Percentiles rank a stretch among this genome's conserved stretches.
These are phyloP conservation scores for Geotrichum siamense DNA, from an alignment of 1,139 yeast genomes.

Conservation along the genomic window DNA sequence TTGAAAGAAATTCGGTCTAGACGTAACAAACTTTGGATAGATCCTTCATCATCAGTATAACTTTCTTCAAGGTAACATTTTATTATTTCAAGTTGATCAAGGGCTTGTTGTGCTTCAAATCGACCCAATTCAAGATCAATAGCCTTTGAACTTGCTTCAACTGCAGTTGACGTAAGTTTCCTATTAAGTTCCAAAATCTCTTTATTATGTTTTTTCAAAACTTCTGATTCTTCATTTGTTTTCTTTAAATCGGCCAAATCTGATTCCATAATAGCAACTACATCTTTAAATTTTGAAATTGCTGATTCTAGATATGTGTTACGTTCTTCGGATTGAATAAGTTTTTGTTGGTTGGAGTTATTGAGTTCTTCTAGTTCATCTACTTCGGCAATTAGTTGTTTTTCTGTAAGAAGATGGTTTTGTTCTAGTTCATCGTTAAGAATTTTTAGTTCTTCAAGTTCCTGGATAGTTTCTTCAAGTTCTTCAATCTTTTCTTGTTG, in stretches of 20 bases:
- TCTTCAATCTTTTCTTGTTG: conserved; percentile 38
- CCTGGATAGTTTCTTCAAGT: conserved; percentile 43
- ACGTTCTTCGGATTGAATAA: conserved; percentile 35
- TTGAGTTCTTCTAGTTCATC: conserved; percentile 33
- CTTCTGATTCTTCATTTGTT: conserved; percentile 21
- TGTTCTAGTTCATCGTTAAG: conserved; percentile 60
- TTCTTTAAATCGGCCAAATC: conserved; percentile 28
- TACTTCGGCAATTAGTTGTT: conserved; percentile 46
- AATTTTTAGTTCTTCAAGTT: conserved; percentile 53
- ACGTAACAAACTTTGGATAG: conserved; percentile 22
- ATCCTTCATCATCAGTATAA: conserved; percentile 22
- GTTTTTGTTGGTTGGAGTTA: conserved; percentile 29
- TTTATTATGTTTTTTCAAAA: conserved; percentile 21
- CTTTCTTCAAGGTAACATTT: conserved; percentile 24
- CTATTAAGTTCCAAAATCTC: conserved; percentile 28
- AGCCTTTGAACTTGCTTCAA: conserved; percentile 24
- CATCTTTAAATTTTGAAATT: conserved; percentile 30
- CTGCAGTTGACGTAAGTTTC: conserved; percentile 26
- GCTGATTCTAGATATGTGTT: conserved; percentile 35
- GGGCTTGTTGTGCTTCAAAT: conserved; percentile 28
- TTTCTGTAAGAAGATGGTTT: conserved; percentile 48
- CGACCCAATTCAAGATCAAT: conserved; percentile 29
- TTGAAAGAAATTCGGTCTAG: conserved; percentile 20
- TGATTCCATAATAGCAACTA: conserved; percentile 29
- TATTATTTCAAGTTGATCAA: conserved; percentile 28